phyloP scores from a whole-genome alignment of 2,329 filamentous ascomycete species.

The Diaporthe caulivora region DNA sequence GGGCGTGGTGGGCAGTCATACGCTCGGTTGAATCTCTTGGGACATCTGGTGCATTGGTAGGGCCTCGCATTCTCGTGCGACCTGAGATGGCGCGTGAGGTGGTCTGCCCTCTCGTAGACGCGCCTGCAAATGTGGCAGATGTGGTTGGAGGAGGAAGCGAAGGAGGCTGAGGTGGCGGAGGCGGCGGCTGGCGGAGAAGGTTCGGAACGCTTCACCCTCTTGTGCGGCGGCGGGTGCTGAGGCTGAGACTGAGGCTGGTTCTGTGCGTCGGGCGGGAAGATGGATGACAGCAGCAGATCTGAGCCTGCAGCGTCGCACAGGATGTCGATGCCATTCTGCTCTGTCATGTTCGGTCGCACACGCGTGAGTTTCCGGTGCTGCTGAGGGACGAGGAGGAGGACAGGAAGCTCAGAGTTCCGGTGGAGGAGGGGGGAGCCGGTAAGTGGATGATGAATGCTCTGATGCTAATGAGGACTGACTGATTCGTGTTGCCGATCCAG shows the following conservation, averaged over 20 bases:
- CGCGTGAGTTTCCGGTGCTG: conserved; percentile 3
- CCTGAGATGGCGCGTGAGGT: conserved; percentile 46
- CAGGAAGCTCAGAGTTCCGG: conserved; percentile 28
- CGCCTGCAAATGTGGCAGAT: conserved; percentile 46
- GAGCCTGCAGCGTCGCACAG: conserved; percentile 47
- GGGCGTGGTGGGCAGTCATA: conserved; percentile 38
- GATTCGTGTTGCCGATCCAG: conserved; percentile 1
- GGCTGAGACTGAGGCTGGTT: conserved; percentile 29
- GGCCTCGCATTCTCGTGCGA: conserved; percentile 48
- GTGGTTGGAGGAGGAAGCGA: not conserved
- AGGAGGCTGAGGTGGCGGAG: conserved; percentile 36
- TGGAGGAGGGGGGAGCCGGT: conserved; percentile 29
- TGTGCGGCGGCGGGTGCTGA: conserved; percentile 12
- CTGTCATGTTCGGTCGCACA: conserved; percentile 41
- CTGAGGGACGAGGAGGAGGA: not conserved
- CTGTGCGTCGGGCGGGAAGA: conserved; percentile 2
- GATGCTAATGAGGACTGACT: not conserved
- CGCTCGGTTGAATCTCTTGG: conserved; percentile 48
- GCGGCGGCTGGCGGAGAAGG: conserved; percentile 17
- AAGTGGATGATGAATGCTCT: conserved; percentile 15
- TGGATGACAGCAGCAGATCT: conserved; percentile 15
- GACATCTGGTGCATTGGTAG: conserved; percentile 47
- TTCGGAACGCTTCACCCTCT: conserved; percentile 37
- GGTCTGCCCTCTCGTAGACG: conserved; percentile 48
- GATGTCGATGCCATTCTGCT: conserved; percentile 47